Conservation (phyloP, 768 basidiomycete genomes). For the Pleurotus ostreatus region DNA sequence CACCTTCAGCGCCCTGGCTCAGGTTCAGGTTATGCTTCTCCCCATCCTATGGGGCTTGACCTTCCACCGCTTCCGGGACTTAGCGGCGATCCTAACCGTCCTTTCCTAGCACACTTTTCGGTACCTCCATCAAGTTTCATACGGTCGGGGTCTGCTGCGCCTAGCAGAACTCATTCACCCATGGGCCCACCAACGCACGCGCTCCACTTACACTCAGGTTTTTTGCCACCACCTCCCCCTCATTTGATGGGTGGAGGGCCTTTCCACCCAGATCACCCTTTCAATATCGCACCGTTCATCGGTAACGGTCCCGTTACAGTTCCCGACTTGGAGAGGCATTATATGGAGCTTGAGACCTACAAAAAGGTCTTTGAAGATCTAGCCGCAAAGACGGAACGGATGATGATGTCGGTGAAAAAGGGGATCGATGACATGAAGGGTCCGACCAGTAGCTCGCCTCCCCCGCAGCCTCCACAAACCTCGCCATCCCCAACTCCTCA, state of each 20-base stretch:
- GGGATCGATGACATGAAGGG: constrained; percentile 74
- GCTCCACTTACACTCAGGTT: constrained; percentile 30
- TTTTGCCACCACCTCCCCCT: constrained; percentile 37
- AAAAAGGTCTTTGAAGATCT: constrained; percentile 67
- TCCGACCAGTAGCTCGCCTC: constrained; percentile 6
- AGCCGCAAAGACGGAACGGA: constrained; percentile 67
- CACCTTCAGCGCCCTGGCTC: constrained; percentile 10
- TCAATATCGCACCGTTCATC: not conserved
- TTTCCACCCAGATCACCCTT: constrained; percentile 6
- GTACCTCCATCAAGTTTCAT: constrained; percentile 53
- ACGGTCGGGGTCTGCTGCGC: constrained; percentile 60
- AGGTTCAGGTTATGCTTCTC: constrained; percentile 10
- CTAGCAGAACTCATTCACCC: constrained; percentile 73
- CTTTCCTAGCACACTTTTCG: constrained; percentile 16
- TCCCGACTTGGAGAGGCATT: constrained; percentile 70
- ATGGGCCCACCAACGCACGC: constrained; percentile 39
- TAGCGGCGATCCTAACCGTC: constrained; percentile 10
- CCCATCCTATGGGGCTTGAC: constrained; percentile 44
- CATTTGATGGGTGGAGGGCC: constrained; percentile 16
- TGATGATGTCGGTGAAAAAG: constrained; percentile 69
- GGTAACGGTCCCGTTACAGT: constrained; percentile 35
- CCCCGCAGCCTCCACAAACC: not conserved
- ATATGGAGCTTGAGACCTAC: constrained; percentile 57
- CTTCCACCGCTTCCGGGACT: constrained; percentile 54
- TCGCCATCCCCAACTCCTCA: constrained; percentile 2